Evolutionary conservation across 495 filamentous ascomycete species (phyloP).

Genomic region (Penicillium roqueforti): DNA sequence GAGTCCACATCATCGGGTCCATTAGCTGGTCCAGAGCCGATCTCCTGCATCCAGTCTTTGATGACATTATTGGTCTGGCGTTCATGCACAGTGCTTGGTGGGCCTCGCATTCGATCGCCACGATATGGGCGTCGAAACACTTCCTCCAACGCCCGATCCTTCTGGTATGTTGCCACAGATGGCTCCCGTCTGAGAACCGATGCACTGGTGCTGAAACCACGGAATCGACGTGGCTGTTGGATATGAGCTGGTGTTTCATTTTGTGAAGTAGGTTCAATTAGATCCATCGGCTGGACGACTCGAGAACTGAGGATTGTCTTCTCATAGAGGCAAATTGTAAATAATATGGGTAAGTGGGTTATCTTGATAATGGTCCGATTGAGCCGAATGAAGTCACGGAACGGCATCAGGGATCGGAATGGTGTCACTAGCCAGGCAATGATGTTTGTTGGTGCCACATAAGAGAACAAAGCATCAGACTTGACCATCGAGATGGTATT

Average conservation of each 20-base stretch:
- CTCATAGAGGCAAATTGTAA: conserved; percentile 83
- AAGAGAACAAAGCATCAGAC: conserved; percentile 87
- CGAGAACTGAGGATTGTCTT: conserved; percentile 62
- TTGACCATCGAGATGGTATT: conserved; percentile 97
- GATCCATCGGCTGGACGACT: conserved; percentile 72
- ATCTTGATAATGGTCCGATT: conserved; percentile 85
- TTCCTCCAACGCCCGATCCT: conserved; percentile 87
- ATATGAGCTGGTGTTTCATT: conserved; percentile 24
- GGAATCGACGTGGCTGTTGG: conserved; percentile 50
- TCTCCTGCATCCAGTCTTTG: conserved; percentile 78
- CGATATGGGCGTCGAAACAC: conserved; percentile 69
- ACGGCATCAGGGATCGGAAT: conserved; percentile 70
- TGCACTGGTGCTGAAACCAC: conserved; percentile 60
- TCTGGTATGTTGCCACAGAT: conserved; percentile 77
- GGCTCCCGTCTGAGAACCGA: conserved; percentile 69
- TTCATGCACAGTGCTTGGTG: conserved; percentile 51
- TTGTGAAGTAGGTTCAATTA: conserved; percentile 50
- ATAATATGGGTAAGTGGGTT: conserved; percentile 82
- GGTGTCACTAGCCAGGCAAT: conserved; percentile 83
- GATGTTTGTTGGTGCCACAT: conserved; percentile 83
- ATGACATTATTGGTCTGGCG: conserved; percentile 71
- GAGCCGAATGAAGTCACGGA: conserved; percentile 70
- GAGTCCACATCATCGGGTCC: conserved; percentile 60
- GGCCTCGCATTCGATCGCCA: conserved; percentile 40
- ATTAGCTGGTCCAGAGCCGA: conserved; percentile 58